These are phyloP conservation scores for Plasmopara halstedii DNA, from an alignment of 352 stramenopile species.

Conservation along the genomic window DNA sequence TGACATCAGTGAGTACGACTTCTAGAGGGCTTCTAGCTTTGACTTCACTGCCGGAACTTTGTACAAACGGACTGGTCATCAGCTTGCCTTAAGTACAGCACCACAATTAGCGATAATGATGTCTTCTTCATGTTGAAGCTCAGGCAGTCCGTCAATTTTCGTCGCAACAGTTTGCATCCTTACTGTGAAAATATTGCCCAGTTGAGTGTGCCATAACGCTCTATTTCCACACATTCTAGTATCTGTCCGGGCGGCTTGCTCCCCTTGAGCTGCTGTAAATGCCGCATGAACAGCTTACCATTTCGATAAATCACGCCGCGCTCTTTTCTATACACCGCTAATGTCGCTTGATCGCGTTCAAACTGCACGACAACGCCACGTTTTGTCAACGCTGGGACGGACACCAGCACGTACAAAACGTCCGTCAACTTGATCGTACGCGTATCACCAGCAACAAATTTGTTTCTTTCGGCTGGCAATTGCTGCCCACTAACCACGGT, in stretches of 20 bases:
- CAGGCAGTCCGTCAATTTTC: not conserved
- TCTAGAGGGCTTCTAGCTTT: not conserved
- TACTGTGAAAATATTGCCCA: no score
- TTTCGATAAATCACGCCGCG: no score
- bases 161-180: not conserved
- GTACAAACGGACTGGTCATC: not conserved
- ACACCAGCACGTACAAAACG: not conserved
- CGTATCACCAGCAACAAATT: not conserved
- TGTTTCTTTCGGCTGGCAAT: not conserved
- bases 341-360: no score
- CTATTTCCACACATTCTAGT: no score
- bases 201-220: no score
- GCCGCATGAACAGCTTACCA: no score
- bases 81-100: not conserved
- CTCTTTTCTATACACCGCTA: no score
- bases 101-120: not conserved
- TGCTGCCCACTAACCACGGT: not conserved
- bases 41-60: not conserved
- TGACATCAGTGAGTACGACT: not conserved
- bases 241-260: no score
- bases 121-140: not conserved
- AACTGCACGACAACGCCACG: not conserved
- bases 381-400: not conserved
- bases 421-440: not conserved
- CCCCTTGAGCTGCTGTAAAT: no score